phyloP scores from a whole-genome alignment of 805 yeast species.

The Candida insectorum region DNA sequence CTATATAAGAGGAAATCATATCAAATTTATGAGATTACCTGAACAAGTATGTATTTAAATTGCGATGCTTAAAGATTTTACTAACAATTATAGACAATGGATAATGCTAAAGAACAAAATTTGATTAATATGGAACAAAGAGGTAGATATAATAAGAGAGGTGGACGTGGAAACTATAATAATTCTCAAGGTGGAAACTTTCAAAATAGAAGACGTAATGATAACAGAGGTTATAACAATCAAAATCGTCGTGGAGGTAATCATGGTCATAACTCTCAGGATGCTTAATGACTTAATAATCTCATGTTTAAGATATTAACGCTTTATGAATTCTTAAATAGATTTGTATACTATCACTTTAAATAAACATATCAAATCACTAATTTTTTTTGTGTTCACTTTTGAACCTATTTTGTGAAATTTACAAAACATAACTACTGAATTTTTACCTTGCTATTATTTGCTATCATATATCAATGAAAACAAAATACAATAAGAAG shows the following conservation, averaged over 20 bases:
- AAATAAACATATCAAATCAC: too few species aligned
- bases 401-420: too few species aligned
- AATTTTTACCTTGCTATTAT: too few species aligned
- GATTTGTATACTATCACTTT: slow-evolving; percentile 2
- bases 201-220: slow-evolving; percentile 6
- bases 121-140: slow-evolving; percentile 48
- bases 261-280: slow-evolving; percentile 11
- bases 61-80: slow-evolving; percentile 4
- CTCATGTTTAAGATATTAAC: slow-evolving; percentile 2
- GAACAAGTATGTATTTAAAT: slow-evolving; percentile 36
- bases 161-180: slow-evolving; percentile 25
- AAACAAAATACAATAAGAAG: too few species aligned
- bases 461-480: too few species aligned
- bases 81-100: slow-evolving; percentile 46
- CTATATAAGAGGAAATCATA: slow-evolving; percentile 82
- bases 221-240: slow-evolving; percentile 3
- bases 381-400: too few species aligned
- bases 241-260: slow-evolving; percentile 10
- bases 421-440: too few species aligned
- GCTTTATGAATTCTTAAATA: slow-evolving; percentile 5
- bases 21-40: slow-evolving; percentile 72
- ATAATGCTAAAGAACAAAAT: slow-evolving; percentile 67
- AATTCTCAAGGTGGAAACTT: slow-evolving; percentile 10
- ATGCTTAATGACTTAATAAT: too few species aligned
- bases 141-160: slow-evolving; percentile 43